A percentile compares a stretch with the other conserved stretches of the same genome.
These are phyloP conservation scores for Boletellus ananas DNA, from an alignment of 768 basidiomycete genomes.

Conservation along the genomic window DNA sequence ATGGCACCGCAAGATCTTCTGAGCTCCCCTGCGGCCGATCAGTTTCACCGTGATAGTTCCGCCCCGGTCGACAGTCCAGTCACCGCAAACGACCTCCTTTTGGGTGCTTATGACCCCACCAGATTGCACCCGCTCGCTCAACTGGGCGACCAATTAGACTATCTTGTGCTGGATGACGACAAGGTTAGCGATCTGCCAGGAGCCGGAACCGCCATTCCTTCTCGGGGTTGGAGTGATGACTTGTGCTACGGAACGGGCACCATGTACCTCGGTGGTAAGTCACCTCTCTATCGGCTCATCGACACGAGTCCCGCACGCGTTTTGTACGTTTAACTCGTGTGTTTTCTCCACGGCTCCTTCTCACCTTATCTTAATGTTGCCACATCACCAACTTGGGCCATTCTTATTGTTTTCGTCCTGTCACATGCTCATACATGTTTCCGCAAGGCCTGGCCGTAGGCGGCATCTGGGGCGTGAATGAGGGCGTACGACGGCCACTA, in stretches of 20 bases:
- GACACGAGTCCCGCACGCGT: conserved; percentile 42
- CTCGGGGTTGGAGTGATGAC: conserved; percentile 98
- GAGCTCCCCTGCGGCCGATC: conserved; percentile 36
- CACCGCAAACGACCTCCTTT: conserved; percentile 84
- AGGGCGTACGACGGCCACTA: conserved; percentile 85
- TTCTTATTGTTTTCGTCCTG: conserved; percentile 75
- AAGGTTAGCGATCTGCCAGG: conserved; percentile 91
- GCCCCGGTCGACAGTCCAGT: conserved; percentile 53
- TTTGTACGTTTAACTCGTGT: conserved; percentile 47
- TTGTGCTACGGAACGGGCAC: conserved; percentile 99
- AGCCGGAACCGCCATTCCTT: conserved; percentile 85
- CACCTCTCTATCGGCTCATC: conserved; percentile 54
- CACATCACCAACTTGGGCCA: conserved; percentile 51
- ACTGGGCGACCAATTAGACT: conserved; percentile 91
- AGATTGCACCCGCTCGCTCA: conserved; percentile 92
- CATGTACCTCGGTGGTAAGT: conserved; percentile 95
- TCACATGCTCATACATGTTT: conserved; percentile 71
- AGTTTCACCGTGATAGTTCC: conserved; percentile 41
- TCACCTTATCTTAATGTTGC: conserved; percentile 66
- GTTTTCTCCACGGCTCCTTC: conserved; percentile 46
- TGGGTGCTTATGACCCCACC: conserved; percentile 85
- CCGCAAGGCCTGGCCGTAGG: conserved; percentile 88
- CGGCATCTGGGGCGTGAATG: conserved; percentile 93
- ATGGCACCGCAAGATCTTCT: conserved; percentile 30
- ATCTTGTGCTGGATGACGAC: conserved; percentile 93